Conservation (phyloP, 2,329 filamentous ascomycete species). For the Cladophialophora yegresii region DNA sequence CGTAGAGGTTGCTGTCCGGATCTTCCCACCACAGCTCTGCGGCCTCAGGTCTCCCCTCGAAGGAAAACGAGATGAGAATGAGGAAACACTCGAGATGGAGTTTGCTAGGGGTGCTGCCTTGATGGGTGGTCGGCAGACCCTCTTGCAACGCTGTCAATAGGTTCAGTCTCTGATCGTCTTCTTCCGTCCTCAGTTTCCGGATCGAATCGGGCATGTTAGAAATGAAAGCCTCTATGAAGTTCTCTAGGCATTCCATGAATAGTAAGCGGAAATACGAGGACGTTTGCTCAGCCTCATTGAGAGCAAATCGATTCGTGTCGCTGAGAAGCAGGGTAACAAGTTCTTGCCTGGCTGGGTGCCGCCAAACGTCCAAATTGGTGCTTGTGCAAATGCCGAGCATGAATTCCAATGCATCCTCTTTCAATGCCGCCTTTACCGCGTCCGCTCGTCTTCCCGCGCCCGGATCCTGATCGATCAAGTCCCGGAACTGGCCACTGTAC, state of each 20-base stretch:
- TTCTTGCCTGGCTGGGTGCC: slow-evolving; percentile 80
- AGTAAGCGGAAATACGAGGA: slow-evolving; percentile 70
- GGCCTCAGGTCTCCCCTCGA: slow-evolving; percentile 79
- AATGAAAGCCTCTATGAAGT: slow-evolving; percentile 88
- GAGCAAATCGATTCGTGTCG: slow-evolving; percentile 69
- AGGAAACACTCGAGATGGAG: slow-evolving; percentile 81
- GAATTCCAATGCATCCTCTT: slow-evolving; percentile 90
- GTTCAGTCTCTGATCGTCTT: slow-evolving; percentile 72
- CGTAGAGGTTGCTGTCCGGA: slow-evolving; percentile 86
- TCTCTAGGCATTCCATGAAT: slow-evolving; percentile 79
- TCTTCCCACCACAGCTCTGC: slow-evolving; percentile 90
- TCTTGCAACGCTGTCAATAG: slow-evolving; percentile 51
- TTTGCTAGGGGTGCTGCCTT: slow-evolving; percentile 49
- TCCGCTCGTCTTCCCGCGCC: slow-evolving; percentile 63
- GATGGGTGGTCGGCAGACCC: slow-evolving; percentile 46
- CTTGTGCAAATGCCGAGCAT: slow-evolving; percentile 82
- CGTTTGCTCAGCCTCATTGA: slow-evolving; percentile 63
- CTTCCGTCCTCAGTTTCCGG: slow-evolving; percentile 79
- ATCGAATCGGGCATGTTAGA: slow-evolving; percentile 93
- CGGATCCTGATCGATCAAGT: slow-evolving; percentile 62
- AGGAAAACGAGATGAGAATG: slow-evolving; percentile 87
- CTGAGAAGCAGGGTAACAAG: slow-evolving; percentile 81
- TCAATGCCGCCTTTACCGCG: slow-evolving; percentile 72
- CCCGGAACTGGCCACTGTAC: slow-evolving; percentile 86
- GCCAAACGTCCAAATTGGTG: slow-evolving; percentile 77